Base-by-base conservation (phyloP, 2,329 filamentous ascomycete species). In the Rhinocladiella mackenziei region DNA sequence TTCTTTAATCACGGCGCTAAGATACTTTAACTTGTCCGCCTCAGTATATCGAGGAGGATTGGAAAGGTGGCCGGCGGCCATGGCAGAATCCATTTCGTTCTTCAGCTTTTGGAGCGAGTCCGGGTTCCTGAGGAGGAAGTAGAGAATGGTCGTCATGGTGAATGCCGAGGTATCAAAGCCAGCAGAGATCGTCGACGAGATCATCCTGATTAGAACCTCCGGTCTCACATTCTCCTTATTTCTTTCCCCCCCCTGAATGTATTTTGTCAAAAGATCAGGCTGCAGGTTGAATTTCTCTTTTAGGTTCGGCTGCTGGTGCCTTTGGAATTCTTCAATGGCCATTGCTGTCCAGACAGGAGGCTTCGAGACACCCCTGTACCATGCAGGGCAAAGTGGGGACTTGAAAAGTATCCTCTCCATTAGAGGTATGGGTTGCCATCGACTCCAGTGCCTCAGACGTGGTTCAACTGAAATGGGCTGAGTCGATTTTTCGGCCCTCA, bases 1-100 rank as follows among this genome's bases (percentile, higher is more conserved):
- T 57, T 81, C 77, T 14, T 69, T 71, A 14, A 79, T 65, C 2
- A 75, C 69, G 2, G 75, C 75, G 31, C 72, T 65, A 7, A 79
- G 66, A 54, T 76, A 76, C 4, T 51, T 45, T 3, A 57, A 36
- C 22, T 54, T 56, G 29, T 45, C 39, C n/a, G 50, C 50, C 17
- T 57, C 47, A 14, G 45, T 44, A 41, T 42, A 56, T 4, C 44
- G 39, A 25, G 53, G 9, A 14, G 46, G 46, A 8, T 44, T 4
- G 41, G 34, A 39, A 41, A 47, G 39, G 8, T 31, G 36, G 19
- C 50, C 50, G 9, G 29, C 34, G 15, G 42, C 11, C 3, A 50
- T 45, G 5, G 68, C 51, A 74, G 76, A 51, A 61, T 70, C 26
- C 41, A 65, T 13, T 52, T 77, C 26, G 64, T 80, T 5, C 51